Base-by-base conservation (phyloP, 164 flowering plant species). In the Nelumbo lutea region DNA sequence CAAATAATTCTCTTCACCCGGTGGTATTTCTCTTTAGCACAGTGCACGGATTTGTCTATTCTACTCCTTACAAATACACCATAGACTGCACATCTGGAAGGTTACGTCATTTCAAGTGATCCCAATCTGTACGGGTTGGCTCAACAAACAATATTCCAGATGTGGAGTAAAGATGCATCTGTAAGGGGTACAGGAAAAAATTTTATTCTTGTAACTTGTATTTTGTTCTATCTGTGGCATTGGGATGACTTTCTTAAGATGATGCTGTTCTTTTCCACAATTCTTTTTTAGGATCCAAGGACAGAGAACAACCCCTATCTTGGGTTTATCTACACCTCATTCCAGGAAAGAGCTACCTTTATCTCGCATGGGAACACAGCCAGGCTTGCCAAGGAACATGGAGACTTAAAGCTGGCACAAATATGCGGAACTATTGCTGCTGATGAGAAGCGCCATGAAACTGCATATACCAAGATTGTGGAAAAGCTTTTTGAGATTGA, bases 361-460 rank as follows among this genome's bases (percentile, higher is more conserved):
- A 75, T 89, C 67, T 89, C 94, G 46, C 91, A 87, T 70, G 94
- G 94, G 40, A 89, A 86, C 87, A 89, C 91, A 4, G 89, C 85
- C 10, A 71, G 87, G 70, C 85, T 27, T 59, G 89, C 89, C n/a
- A 82, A 84, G 80, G 83, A 84, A 53, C 78, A 83, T 39, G 94
- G 94, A 47, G 90, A 87, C 81, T 3, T 84, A 41, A 82, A 87
- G 68, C 74, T 89, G 68, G 94, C 94, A 40, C 89, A 84, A 67
- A 78, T 89, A 42, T 89, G 94, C 72, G 94, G 94, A n/a, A 85
- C 68, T 9, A 87, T 89, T 55, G 94, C 94, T 5, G 66, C 94
- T 1, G 94, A 89, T 67, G 91, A 89, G 80, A 89, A 81, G 77
- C 88, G 94, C 56, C 94, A 89, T 39, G 94, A 89, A 72, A 83